phyloP scores from a whole-genome alignment of 148 eudicot genomes.

The Persicaria maculosa region DNA sequence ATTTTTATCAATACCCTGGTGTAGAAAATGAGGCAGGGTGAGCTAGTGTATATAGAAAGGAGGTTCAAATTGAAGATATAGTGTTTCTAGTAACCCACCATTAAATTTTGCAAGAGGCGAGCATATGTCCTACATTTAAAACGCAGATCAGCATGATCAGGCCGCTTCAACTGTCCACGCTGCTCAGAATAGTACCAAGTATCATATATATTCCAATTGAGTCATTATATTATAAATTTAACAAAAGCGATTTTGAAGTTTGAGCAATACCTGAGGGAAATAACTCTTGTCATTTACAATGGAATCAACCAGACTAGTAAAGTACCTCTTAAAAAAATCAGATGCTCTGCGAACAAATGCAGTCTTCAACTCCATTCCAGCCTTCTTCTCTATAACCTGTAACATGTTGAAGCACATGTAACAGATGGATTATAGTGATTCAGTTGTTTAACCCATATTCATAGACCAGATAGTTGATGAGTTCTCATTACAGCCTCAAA shows the following conservation, averaged over 20 bases:
- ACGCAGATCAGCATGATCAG: constrained; percentile 95
- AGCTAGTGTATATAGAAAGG: not conserved
- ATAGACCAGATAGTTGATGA: not conserved
- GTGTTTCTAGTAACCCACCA: constrained; percentile 34
- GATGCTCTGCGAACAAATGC: constrained; percentile 89
- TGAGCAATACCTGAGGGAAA: constrained; percentile 72
- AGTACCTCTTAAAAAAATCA: constrained; percentile 79
- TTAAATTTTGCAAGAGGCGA: constrained; percentile 90
- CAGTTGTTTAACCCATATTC: not conserved
- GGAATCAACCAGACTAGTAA: constrained; percentile 90
- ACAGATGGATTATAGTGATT: not conserved
- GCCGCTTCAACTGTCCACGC: constrained; percentile 93
- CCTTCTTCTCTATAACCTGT: constrained; percentile 83
- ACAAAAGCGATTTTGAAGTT: constrained; percentile 11
- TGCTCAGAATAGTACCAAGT: constrained; percentile 28
- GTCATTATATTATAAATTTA: not conserved
- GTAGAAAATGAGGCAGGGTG: constrained; percentile 12
- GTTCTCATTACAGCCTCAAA: not conserved
- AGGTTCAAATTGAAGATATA: not conserved
- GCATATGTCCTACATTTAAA: constrained; percentile 97
- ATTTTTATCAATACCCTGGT: constrained; percentile 75
- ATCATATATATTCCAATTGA: constrained; percentile 1
- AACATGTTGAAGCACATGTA: constrained; percentile 2
- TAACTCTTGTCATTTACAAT: constrained; percentile 92
- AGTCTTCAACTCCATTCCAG: constrained; percentile 72